A percentile compares a stretch with the other conserved stretches of the same genome.
Evolutionary conservation across 1,284 basidiomycete species (phyloP).

Genomic region (Waitea zeae): DNA sequence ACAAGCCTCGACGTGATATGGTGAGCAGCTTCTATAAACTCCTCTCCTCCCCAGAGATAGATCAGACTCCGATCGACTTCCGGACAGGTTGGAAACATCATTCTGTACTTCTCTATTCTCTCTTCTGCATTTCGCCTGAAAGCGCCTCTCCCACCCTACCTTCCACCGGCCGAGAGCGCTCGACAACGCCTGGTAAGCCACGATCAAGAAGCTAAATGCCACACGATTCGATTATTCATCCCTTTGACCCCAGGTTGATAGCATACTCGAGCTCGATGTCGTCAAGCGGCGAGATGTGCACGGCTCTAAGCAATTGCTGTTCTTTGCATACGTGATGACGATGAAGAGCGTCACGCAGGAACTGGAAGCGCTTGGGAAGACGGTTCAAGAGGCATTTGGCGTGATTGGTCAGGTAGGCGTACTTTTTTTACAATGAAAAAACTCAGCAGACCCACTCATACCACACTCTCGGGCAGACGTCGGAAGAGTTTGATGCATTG

Average conservation of each 20-base stretch:
- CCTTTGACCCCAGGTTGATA: slow-evolving; percentile 45
- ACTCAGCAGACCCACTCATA: too few species aligned
- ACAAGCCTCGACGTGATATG: slow-evolving; percentile 15
- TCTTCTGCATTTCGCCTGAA: slow-evolving; percentile 81
- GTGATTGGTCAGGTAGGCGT: slow-evolving; percentile 49
- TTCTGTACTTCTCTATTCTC: slow-evolving; percentile 81
- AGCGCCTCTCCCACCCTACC: slow-evolving; percentile 83
- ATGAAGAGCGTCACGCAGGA: slow-evolving; percentile 88
- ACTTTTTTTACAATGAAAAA: too few species aligned
- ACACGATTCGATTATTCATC: background rate
- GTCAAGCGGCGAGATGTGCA: slow-evolving; percentile 62
- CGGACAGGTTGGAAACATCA: slow-evolving; percentile 89
- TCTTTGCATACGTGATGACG: slow-evolving; percentile 85
- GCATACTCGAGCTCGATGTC: slow-evolving; percentile 71
- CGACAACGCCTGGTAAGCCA: slow-evolving; percentile 54
- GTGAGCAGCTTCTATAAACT: too few species aligned
- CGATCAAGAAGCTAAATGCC: background rate
- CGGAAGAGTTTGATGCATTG: slow-evolving; percentile 51
- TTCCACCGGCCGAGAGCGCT: slow-evolving; percentile 80
- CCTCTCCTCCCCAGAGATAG: too few species aligned
- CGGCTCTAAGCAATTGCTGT: slow-evolving; percentile 72
- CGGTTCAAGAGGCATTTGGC: slow-evolving; percentile 77
- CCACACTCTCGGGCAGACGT: too few species aligned
- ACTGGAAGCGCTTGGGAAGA: slow-evolving; percentile 60
- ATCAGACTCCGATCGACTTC: slow-evolving; percentile 37